Evolutionary conservation across 1,284 basidiomycete species (phyloP).

Genomic region (Malassezia dermatis): DNA sequence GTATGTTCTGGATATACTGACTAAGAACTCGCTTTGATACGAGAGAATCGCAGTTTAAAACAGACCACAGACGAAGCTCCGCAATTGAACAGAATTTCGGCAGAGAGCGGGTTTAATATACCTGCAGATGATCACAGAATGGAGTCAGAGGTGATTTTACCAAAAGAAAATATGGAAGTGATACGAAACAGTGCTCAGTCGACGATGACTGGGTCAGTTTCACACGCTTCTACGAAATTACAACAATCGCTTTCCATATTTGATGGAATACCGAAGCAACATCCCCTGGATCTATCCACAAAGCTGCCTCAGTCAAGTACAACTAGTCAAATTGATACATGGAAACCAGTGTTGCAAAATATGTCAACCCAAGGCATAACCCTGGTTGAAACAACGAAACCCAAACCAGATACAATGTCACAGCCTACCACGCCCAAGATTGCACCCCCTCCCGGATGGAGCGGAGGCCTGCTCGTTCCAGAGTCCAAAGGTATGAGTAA

Average conservation of each 20-base stretch:
- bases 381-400: constrained; percentile 8
- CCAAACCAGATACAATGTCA: neutral
- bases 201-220: neutral
- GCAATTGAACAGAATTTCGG: neutral
- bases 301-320: neutral
- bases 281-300: neutral
- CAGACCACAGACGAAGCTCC: neutral
- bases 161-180: neutral
- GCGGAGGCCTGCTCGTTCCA: constrained; percentile 17
- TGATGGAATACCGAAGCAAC: neutral
- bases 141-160: neutral
- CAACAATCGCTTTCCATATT: neutral
- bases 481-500: neutral
- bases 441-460: constrained; percentile 21
- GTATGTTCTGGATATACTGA: neutral
- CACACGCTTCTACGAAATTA: neutral
- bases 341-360: neutral
- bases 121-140: neutral
- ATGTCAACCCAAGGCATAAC: neutral
- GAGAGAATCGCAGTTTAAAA: neutral
- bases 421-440: neutral
- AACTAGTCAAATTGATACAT: neutral
- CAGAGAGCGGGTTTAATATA: neutral
- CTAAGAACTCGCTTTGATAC: neutral
- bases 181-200: neutral